Evolutionary conservation across 1,284 basidiomycete species (phyloP).

Genomic region (Anthracocystis setariae): DNA sequence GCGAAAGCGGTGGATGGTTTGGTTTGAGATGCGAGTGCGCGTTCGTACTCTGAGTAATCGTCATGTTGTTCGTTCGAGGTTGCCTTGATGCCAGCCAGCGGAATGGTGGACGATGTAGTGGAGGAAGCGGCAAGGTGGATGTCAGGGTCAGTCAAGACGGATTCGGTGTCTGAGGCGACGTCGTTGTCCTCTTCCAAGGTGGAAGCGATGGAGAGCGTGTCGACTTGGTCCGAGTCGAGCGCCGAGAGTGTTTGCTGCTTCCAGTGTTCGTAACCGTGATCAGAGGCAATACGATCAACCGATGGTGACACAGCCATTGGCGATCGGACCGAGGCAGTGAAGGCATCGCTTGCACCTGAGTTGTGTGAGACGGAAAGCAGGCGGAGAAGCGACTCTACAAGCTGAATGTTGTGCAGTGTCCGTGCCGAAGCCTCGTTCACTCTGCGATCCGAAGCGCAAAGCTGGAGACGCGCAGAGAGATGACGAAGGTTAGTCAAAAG

Average conservation of each 20-base stretch:
- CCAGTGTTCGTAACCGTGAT: conserved; percentile 20
- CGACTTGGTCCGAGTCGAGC: conserved; percentile 9
- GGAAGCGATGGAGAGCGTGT: background rate
- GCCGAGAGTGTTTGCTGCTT: conserved; percentile 22
- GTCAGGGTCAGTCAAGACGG: conserved; percentile 40
- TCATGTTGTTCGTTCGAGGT: conserved; percentile 4
- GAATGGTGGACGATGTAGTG: conserved; percentile 1
- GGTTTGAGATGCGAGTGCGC: background rate
- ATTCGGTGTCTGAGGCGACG: conserved; percentile 22
- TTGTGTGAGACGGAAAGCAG: conserved; percentile 12
- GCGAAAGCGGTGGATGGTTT: background rate
- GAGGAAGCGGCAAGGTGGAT: conserved; percentile 9
- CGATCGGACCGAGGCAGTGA: conserved; percentile 20
- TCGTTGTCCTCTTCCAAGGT: conserved; percentile 6
- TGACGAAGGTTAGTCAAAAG: conserved; percentile 28
- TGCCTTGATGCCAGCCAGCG: conserved; percentile 13
- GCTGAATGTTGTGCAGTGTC: conserved; percentile 27
- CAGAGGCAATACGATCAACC: background rate
- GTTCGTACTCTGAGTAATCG: conserved; percentile 31
- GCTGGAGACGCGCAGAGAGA: conserved; percentile 12
- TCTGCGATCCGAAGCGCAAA: background rate
- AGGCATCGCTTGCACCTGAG: background rate
- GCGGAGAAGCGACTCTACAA: conserved; percentile 24
- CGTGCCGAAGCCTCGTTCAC: conserved; percentile 12
- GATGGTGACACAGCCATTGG: background rate